phyloP scores from a whole-genome alignment of 345 rosid species.

The Laguncularia racemosa region DNA sequence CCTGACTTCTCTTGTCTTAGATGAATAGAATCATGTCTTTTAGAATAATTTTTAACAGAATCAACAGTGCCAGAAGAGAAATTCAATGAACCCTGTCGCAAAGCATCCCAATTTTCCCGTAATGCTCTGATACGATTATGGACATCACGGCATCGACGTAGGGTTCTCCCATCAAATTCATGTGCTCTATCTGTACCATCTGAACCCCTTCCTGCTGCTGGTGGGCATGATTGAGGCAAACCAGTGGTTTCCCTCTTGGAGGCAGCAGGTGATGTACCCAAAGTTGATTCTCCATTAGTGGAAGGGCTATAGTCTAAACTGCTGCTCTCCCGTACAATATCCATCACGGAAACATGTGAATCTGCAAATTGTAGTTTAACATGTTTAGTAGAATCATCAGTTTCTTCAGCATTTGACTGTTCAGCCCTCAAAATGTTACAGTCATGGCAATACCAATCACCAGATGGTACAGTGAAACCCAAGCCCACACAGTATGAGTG shows the following conservation, averaged over 20 bases:
- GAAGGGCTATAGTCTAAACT: not conserved
- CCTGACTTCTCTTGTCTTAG: conserved; percentile 6
- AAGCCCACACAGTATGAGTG: conserved; percentile 56
- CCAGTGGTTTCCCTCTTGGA: not conserved
- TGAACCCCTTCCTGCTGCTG: conserved; percentile 9
- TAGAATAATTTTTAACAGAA: conserved; percentile 2
- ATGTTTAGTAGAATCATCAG: conserved; percentile 3
- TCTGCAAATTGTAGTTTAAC: conserved; percentile 1
- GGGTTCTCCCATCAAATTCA: conserved; percentile 33
- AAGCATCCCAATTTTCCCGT: conserved; percentile 48
- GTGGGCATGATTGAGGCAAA: not conserved
- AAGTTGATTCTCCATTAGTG: not conserved
- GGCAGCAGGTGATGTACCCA: not conserved
- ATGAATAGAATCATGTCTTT: conserved; percentile 2
- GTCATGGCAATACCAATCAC: conserved; percentile 65
- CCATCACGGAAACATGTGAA: conserved; percentile 20
- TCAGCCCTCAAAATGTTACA: conserved; percentile 38
- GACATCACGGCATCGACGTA: conserved; percentile 34
- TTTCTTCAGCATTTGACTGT: conserved; percentile 24
- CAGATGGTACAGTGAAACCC: conserved; percentile 47
- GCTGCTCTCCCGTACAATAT: conserved; percentile 23
- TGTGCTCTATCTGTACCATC: conserved; percentile 9
- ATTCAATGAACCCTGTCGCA: conserved; percentile 32
- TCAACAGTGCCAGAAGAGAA: conserved; percentile 26
- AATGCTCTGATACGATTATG: conserved; percentile 26